These are phyloP conservation scores for Talaromyces trachyspermus DNA, from an alignment of 495 filamentous ascomycete species.

Conservation along the genomic window DNA sequence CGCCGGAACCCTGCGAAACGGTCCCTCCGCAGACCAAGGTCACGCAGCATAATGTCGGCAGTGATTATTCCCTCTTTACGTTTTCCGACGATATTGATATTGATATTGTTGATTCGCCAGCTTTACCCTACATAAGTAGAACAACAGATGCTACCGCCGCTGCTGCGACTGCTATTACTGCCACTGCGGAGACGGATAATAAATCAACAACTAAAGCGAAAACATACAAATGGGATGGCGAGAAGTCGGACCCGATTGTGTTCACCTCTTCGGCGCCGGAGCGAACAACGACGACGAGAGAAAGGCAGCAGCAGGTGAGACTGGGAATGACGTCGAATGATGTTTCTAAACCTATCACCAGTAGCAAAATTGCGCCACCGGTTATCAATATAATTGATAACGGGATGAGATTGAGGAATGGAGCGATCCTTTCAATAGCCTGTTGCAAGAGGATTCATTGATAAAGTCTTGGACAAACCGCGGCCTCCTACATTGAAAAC, in stretches of 20 bases:
- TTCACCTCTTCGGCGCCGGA: constrained; percentile 44
- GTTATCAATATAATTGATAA: constrained; percentile 31
- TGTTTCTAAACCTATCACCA: too few species aligned
- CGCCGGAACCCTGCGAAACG: too few species aligned
- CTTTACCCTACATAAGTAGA: neutral
- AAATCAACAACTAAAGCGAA: constrained; percentile 15
- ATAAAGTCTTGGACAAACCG: constrained; percentile 19
- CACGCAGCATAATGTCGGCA: constrained; percentile 7
- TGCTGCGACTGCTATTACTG: neutral
- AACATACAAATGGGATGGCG: constrained; percentile 10
- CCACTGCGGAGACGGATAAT: constrained; percentile 14
- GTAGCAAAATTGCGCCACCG: constrained; percentile 1
- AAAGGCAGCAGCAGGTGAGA: neutral
- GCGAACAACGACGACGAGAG: constrained; percentile 9
- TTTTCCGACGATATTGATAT: constrained; percentile 31
- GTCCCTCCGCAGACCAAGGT: too few species aligned
- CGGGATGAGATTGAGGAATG: constrained; percentile 33
- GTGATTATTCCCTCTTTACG: constrained; percentile 16
- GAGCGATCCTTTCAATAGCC: constrained; percentile 26
- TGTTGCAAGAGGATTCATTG: constrained; percentile 19
- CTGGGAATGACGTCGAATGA: too few species aligned
- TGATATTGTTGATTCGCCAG: neutral
- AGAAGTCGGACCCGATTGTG: constrained; percentile 45
- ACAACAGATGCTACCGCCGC: neutral
- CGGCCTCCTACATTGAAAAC: neutral